Evolutionary conservation across 179 eudicot genomes (phyloP).

Genomic region (Silene vulgaris): DNA sequence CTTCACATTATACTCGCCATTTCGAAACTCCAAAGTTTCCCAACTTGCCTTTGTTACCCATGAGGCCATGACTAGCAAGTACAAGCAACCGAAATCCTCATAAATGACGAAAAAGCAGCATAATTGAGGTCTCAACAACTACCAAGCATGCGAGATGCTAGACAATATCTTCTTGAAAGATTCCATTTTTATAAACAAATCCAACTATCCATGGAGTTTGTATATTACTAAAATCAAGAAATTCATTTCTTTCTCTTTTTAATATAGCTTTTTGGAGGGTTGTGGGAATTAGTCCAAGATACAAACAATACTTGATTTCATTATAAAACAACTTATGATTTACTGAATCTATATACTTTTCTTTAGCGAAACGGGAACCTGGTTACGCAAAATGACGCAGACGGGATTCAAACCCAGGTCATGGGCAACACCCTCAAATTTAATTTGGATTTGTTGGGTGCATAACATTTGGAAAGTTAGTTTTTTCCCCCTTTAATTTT

Average conservation of each 20-base stretch:
- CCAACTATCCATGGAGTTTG: conserved; percentile 13
- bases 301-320: not conserved
- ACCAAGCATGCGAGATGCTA: not conserved
- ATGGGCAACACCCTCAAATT: not conserved
- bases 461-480: too few species aligned
- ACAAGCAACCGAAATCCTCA: conserved; percentile 4
- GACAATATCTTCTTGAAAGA: conserved; percentile 11
- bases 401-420: conserved; percentile 3
- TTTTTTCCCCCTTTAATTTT: too few species aligned
- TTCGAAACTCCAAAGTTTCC: conserved; percentile 6
- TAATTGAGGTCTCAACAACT: conserved; percentile 10
- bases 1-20: conserved; percentile 13
- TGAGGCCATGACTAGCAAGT: too few species aligned
- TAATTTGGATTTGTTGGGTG: not conserved
- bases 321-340: not conserved
- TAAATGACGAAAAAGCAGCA: not conserved
- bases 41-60: not conserved
- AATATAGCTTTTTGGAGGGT: not conserved
- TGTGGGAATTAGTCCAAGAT: not conserved
- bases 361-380: not conserved
- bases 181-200: not conserved
- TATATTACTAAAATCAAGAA: conserved; percentile 2
- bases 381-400: not conserved
- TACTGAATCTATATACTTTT: not conserved
- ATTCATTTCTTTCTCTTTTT: not conserved